A percentile compares a stretch with the other conserved stretches of the same genome.
Conservation (phyloP, 257 asterid genomes). For the Solanum pennellii region DNA sequence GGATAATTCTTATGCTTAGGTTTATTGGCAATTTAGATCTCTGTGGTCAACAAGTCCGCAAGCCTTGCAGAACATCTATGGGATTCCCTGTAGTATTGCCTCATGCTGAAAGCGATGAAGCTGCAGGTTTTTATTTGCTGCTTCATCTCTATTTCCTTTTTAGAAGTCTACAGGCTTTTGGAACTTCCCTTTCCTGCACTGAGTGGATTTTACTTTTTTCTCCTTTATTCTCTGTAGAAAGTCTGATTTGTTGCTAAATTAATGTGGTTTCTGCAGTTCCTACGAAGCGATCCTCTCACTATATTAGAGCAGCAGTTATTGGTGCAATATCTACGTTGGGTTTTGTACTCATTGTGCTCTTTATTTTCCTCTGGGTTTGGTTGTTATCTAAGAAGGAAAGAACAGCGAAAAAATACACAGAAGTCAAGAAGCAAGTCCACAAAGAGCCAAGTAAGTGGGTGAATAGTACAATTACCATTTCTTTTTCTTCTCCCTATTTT, state of each 20-base stretch:
- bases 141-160: not conserved
- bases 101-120: conserved; percentile 77
- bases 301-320: conserved; percentile 61
- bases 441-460: conserved; percentile 63
- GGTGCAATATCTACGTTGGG: conserved; percentile 73
- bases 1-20: conserved; percentile 41
- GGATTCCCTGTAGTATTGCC: conserved; percentile 98
- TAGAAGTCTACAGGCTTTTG: not conserved
- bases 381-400: conserved; percentile 74
- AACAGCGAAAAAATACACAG: conserved; percentile 69
- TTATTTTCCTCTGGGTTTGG: conserved; percentile 67
- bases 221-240: not conserved
- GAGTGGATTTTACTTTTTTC: not conserved
- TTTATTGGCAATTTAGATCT: conserved; percentile 91
- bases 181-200: not conserved
- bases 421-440: conserved; percentile 77
- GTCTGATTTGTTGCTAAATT: not conserved
- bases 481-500: not conserved
- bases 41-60: conserved; percentile 87
- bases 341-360: conserved; percentile 44
- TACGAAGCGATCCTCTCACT: conserved; percentile 51
- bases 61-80: conserved; percentile 86
- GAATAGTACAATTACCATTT: not conserved
- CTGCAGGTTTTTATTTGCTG: conserved; percentile 40
- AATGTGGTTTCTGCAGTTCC: conserved; percentile 29